A percentile compares a stretch with the other conserved stretches of the same genome.
These are phyloP conservation scores for Mycocentrospora acerina DNA, from an alignment of 2,329 filamentous ascomycete genomes.

Conservation along the genomic window DNA sequence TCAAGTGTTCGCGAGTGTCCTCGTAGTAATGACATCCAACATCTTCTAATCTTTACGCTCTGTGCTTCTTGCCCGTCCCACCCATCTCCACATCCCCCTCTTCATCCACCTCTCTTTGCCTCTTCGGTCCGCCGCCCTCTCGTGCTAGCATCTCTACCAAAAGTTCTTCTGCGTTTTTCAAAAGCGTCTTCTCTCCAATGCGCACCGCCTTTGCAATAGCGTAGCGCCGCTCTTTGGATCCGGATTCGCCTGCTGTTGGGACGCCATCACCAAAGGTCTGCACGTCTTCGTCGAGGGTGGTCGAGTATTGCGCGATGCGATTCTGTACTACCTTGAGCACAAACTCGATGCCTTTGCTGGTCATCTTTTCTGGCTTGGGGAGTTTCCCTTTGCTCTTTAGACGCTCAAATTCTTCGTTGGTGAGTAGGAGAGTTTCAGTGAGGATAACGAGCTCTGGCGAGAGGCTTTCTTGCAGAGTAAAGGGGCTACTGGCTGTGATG, in stretches of 20 bases:
- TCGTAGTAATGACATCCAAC: neutral
- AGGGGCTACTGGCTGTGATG: conserved; percentile 38
- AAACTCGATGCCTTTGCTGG: conserved; percentile 41
- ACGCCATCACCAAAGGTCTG: conserved; percentile 47
- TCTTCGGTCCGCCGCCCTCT: conserved; percentile 27
- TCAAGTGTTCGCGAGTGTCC: neutral
- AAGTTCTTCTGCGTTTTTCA: conserved; percentile 55
- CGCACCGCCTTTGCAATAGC: conserved; percentile 68
- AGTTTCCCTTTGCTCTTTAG: conserved; percentile 46
- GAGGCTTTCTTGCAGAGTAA: conserved; percentile 39
- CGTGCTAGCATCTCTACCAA: conserved; percentile 31
- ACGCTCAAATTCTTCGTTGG: conserved; percentile 43
- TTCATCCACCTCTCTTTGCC: conserved; percentile 26
- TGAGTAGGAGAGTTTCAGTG: conserved; percentile 48
- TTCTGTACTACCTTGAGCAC: conserved; percentile 43
- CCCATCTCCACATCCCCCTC: conserved; percentile 31
- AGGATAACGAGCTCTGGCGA: conserved; percentile 47
- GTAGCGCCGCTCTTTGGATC: conserved; percentile 29
- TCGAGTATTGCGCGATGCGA: conserved; percentile 53
- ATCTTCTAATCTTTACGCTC: conserved; percentile 13
- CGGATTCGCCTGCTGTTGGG: conserved; percentile 12
- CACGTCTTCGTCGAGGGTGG: conserved; percentile 56
- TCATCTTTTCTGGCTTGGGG: conserved; percentile 46
- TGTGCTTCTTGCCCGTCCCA: conserved; percentile 28
- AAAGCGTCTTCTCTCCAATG: conserved; percentile 69